Evolutionary conservation across 2,329 filamentous ascomycete species (phyloP), one percentile per base, ranked within the genome.

Genomic region (Ophiostoma sp.): DNA sequence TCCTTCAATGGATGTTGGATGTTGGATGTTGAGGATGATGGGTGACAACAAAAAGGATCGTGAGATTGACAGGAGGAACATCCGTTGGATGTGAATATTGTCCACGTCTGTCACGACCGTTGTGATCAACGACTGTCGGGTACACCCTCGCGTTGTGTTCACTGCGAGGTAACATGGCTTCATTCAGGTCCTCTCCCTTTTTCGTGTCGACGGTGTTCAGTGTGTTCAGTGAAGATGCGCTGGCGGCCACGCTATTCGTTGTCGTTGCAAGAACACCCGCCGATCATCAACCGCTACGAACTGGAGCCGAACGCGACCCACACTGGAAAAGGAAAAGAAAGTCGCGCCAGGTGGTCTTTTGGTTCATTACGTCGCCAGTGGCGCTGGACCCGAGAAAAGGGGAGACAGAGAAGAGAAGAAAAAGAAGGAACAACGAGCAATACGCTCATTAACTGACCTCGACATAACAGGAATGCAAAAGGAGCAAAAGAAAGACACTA

Each of bases 331-430:
- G 12, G 39, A 8, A 42, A 6, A 15, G 11, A 6, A 17, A 48
- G 42, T 48, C 42, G 42, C 31, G 17, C 55, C 15, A 36, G 69
- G 6, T 11, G 50, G 9, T 17, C 55, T 9, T 8, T 25, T 36
- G 22, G 70, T 22, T 66, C 42, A 72, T 69, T 72, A 72, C 74
- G 74, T 75, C 74, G 74, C 59, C 73, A 61, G 64, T 63, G 63
- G 71, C 52, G 71, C 64, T 28, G n/a, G 7, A 52, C 12, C 15
- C 33, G 11, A 36, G 33, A 36, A 22, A n/a, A 31, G 25, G 31
- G 42, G 28, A 19, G 50, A 42, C 31, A 28, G 22, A 68, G 5
- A 17, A 39, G 17, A 9, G 17, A 63, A 64, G 12, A 64, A 17
- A 9, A 22, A 48, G 19, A 28, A 19, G 39, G 22, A 19, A 19